Evolutionary conservation across 257 asterid species (phyloP).

Genomic region (Lantana camara): DNA sequence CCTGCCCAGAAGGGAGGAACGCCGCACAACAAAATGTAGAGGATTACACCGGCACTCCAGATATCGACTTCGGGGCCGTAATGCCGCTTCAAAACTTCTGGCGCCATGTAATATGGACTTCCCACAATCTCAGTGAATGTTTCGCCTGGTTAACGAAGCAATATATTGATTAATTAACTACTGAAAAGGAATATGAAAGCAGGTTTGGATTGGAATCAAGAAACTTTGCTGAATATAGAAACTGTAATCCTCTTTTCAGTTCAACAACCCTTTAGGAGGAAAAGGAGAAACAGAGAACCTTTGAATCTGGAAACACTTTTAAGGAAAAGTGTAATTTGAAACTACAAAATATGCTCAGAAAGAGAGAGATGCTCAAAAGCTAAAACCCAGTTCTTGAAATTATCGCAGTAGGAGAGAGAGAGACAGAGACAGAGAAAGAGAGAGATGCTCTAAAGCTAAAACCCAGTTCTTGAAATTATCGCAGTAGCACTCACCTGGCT

Average conservation of each 20-base stretch:
- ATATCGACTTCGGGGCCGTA: conserved; percentile 95
- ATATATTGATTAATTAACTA: neutral
- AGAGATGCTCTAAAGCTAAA: neutral
- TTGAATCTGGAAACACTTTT: no score
- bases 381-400: neutral
- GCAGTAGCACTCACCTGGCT: conserved; percentile 57
- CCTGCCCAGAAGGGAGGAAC: conserved; percentile 99
- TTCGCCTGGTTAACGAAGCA: conserved; percentile 50
- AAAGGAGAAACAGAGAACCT: neutral
- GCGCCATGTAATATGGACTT: conserved; percentile 98
- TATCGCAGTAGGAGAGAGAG: neutral
- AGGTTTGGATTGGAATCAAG: neutral
- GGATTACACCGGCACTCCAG: conserved; percentile 98
- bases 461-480: neutral
- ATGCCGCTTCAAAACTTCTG: conserved; percentile 89
- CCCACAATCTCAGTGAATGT: conserved; percentile 95
- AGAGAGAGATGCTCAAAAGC: neutral
- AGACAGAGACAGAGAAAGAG: neutral
- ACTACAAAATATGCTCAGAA: no score
- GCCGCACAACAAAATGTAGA: conserved; percentile 91
- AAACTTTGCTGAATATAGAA: no score
- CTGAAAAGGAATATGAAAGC: neutral
- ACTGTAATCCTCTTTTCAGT: no score
- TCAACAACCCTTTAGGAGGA: neutral
- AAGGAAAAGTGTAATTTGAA: no score